Percentiles rank a stretch among this genome's conserved stretches.
Evolutionary conservation across 2,329 filamentous ascomycete species (phyloP).

Genomic region (Cordyceps javanica): DNA sequence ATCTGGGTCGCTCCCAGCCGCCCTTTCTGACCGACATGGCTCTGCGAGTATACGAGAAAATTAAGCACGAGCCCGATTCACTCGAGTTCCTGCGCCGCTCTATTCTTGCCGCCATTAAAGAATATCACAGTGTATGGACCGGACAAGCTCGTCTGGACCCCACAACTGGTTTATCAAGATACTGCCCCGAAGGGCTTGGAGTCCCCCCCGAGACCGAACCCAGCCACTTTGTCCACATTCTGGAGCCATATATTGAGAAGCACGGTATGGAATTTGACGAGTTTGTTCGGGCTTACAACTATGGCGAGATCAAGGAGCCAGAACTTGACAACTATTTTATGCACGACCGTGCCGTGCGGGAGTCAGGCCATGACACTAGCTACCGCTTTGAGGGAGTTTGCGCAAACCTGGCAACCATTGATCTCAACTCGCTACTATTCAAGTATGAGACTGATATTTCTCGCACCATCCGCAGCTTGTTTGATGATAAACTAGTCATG

Average conservation of each 20-base stretch:
- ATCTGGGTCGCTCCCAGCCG: slow-evolving; percentile 87
- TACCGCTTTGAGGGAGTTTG: slow-evolving; percentile 87
- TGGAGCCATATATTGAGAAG: slow-evolving; percentile 78
- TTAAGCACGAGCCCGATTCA: slow-evolving; percentile 76
- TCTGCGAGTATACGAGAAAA: slow-evolving; percentile 85
- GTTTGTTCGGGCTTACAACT: slow-evolving; percentile 86
- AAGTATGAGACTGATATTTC: slow-evolving; percentile 97
- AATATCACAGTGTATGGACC: slow-evolving; percentile 89
- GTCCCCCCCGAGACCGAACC: slow-evolving; percentile 91
- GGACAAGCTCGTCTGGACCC: slow-evolving; percentile 70
- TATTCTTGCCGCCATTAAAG: slow-evolving; percentile 90
- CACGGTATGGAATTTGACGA: slow-evolving; percentile 74
- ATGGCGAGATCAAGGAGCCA: slow-evolving; percentile 68
- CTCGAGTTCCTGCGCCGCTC: slow-evolving; percentile 74
- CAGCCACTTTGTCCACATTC: slow-evolving; percentile 76
- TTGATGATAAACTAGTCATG: slow-evolving; percentile 75
- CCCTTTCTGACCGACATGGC: slow-evolving; percentile 98
- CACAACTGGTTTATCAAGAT: slow-evolving; percentile 73
- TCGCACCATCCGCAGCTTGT: slow-evolving; percentile 74
- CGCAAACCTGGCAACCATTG: slow-evolving; percentile 85
- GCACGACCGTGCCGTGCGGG: slow-evolving; percentile 90
- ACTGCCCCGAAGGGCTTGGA: slow-evolving; percentile 75
- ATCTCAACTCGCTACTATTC: slow-evolving; percentile 90
- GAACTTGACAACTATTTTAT: slow-evolving; percentile 93
- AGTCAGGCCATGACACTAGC: slow-evolving; percentile 94